Conservation (phyloP, 345 rosid species). For the Kernera saxatilis region DNA sequence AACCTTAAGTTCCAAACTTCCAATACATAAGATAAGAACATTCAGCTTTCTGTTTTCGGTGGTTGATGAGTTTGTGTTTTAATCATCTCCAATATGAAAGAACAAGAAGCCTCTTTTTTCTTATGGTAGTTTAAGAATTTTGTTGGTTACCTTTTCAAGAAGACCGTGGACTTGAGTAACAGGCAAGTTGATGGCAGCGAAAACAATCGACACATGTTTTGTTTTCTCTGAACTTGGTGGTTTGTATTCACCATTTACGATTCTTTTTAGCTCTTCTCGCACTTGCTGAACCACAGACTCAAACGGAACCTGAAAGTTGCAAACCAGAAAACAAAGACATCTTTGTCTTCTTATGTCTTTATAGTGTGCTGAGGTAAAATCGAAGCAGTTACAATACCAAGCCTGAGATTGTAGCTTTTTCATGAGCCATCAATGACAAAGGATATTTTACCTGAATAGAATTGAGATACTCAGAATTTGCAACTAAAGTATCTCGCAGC, state of each 20-base stretch:
- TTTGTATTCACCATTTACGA: slow-evolving; percentile 63
- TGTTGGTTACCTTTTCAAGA: slow-evolving; percentile 48
- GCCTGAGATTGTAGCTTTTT: not conserved
- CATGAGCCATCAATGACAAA: not conserved
- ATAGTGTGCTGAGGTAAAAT: not conserved
- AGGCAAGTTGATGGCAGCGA: slow-evolving; percentile 76
- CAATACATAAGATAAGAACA: too few species aligned
- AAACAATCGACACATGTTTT: slow-evolving; percentile 62
- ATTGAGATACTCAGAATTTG: slow-evolving; percentile 53
- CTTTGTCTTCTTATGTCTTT: not conserved
- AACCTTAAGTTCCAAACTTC: too few species aligned
- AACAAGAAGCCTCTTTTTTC: not conserved
- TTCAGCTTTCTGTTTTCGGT: not conserved
- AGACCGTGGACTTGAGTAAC: slow-evolving; percentile 42
- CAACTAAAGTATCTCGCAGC: slow-evolving; percentile 44
- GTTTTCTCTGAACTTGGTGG: slow-evolving; percentile 59
- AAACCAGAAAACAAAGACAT: slow-evolving; percentile 1
- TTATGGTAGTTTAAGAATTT: not conserved
- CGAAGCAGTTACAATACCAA: not conserved
- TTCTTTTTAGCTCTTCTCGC: slow-evolving; percentile 55
- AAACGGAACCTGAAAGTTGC: slow-evolving; percentile 62
- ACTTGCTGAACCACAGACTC: slow-evolving; percentile 69
- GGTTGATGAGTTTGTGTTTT: too few species aligned
- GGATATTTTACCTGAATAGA: slow-evolving; percentile 58
- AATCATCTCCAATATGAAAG: not conserved